Percentiles rank a stretch among this genome's conserved stretches.
phyloP scores from a whole-genome alignment of 352 stramenopile genomes.

The Globisporangium carolinianum region DNA sequence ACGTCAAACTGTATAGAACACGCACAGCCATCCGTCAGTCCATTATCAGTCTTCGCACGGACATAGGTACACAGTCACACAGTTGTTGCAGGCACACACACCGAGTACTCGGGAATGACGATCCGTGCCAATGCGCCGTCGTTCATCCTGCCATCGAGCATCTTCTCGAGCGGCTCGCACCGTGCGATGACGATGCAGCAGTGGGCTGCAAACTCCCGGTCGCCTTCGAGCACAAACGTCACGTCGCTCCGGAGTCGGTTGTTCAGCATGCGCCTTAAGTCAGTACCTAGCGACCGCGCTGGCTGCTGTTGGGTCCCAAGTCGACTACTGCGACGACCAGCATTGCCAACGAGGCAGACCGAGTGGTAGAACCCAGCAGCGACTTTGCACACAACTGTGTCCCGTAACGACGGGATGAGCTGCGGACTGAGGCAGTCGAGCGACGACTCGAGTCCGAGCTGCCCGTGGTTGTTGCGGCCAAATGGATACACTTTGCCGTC shows the following conservation, averaged over 20 bases:
- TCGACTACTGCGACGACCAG: not conserved
- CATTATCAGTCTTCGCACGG: too few relatives aligned
- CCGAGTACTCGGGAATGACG: constrained; percentile 64
- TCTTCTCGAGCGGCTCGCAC: constrained; percentile 86
- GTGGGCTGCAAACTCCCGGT: constrained; percentile 59
- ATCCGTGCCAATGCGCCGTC: constrained; percentile 66
- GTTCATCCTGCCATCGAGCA: constrained; percentile 87
- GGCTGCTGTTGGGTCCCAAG: not conserved
- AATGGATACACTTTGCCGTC: constrained; percentile 88
- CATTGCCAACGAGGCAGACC: constrained; percentile 41
- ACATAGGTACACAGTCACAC: not conserved
- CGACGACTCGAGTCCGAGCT: constrained; percentile 77
- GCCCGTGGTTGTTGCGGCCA: constrained; percentile 91
- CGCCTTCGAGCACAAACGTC: constrained; percentile 72
- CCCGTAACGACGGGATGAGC: constrained; percentile 55
- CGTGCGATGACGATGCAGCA: constrained; percentile 83
- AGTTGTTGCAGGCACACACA: constrained; percentile 15
- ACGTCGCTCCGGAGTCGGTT: constrained; percentile 78
- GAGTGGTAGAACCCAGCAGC: constrained; percentile 92
- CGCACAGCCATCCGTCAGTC: not conserved
- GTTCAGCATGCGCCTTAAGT: constrained; percentile 81
- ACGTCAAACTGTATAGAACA: constrained; percentile 44
- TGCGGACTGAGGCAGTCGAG: constrained; percentile 70
- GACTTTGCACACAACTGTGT: constrained; percentile 65
- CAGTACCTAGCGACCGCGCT: constrained; percentile 42